Evolutionary conservation across 2,329 filamentous ascomycete genomes (phyloP), one percentile per base, ranked within the genome.

Genomic region (Fusarium denticulatum): DNA sequence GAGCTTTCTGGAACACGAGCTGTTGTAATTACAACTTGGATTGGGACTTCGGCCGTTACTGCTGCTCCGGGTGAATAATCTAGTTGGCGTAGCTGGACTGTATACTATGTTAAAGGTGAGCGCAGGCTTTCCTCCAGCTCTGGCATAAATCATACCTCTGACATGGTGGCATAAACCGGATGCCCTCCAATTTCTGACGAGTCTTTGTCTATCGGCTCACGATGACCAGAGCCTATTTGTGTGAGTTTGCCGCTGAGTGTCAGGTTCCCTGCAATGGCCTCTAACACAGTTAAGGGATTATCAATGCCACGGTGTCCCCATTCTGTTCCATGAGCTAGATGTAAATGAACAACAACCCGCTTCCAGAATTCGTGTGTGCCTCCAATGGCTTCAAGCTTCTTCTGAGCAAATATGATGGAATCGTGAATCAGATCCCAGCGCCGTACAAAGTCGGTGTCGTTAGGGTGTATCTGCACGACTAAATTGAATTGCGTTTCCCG

Each of bases 1-100:
- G 6, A 5, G 26, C 22, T 15, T 9, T 58, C 30, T 32, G 4
- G 6, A n/a, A 26, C 4, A 3, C 18, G 26, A 5, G 7, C 57
- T 5, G 24, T 5, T 26, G 50, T 46, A 0, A 26, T 1, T 1
- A 49, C 11, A 20, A 66, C 26, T 32, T 66, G 58, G 3, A 62
- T 42, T 16, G 63, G 58, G 2, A 39, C 9, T 11, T 12, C 2
- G 2, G 30, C 49, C 3, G 12, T 2, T 1, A 15, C 8, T 26
- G 3, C 1, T 4, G 1, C 6, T 18, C 13, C 7, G 18, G 8
- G 13, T 30, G 6, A 14, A 22, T 16, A 5, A 3, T 7, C 3
- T 11, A 30, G 3, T 9, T 30, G 7, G 10, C 22, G 28, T 9
- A 50, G 15, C n/a, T 15, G 22, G 8, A 34, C 47, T 2, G 16